These are phyloP conservation scores for Diatrype stigma DNA, from an alignment of 2,329 filamentous ascomycete species.

Conservation along the genomic window DNA sequence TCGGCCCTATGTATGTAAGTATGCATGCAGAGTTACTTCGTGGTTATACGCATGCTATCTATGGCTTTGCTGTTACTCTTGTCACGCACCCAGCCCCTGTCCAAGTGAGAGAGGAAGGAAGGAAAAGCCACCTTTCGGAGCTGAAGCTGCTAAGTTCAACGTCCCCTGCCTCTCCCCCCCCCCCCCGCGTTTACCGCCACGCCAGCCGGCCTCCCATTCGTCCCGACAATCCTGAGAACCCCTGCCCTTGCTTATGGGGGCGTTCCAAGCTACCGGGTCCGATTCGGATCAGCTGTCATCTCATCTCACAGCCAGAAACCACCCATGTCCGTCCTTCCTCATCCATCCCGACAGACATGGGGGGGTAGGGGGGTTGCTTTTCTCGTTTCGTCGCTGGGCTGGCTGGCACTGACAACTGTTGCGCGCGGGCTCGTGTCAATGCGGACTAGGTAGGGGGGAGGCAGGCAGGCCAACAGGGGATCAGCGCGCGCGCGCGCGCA, in stretches of 20 bases:
- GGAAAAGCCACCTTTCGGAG: background rate
- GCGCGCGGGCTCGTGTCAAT: background rate
- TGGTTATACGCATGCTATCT: too few species aligned
- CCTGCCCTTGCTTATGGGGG: background rate
- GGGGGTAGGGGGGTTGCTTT: background rate
- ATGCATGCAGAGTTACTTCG: background rate
- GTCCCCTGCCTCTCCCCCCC: background rate
- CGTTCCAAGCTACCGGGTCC: background rate
- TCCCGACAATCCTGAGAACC: background rate
- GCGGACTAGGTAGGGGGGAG: background rate
- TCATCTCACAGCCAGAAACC: background rate
- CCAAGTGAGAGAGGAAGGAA: background rate
- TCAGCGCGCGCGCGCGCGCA: too few species aligned
- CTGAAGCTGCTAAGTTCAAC: background rate
- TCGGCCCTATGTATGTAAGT: background rate
- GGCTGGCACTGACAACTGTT: background rate
- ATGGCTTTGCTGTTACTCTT: background rate
- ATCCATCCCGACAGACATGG: too few species aligned
- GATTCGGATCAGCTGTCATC: background rate
- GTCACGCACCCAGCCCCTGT: background rate
- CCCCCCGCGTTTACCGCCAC: background rate
- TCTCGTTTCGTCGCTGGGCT: background rate
- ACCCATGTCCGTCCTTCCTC: too few species aligned
- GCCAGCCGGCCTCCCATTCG: background rate
- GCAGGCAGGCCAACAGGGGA: too few species aligned